Base-by-base conservation (phyloP, 331 rosid genomes). In the Quercus phellos region DNA sequence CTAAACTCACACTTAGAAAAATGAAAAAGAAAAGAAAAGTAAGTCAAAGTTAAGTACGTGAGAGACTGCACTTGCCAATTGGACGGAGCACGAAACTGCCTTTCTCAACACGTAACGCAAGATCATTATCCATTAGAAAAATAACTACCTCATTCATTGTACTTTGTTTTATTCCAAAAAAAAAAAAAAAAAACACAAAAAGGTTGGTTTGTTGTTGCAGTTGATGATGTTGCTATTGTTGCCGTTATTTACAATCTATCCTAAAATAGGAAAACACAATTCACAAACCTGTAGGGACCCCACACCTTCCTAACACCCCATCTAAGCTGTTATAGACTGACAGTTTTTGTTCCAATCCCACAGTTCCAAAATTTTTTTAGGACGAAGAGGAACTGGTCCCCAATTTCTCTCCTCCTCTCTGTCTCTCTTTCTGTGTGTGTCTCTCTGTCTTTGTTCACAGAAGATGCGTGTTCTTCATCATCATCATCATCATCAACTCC, bases 301-400 rank as follows among this genome's bases (percentile, higher is more conserved):
- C 53, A 46, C 53, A 77, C 79, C 72, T 58, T 55, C 79, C 70
- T 4, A 38, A 50, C 61, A 74, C 82, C 73, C 74, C 10, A 60
- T 80, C 82, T 51, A 29, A 59, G 76, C 54, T 78, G 81, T 73
- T 72, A 67, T 70, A 74, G 51, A 38, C 46, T 38, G 2, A 38
- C 1, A 38, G 46, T 38, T 46, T 38, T 72, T 16, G 34, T 55
- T 76, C 59, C 74, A 29, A 63, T 51, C 30, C 51, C 55, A 55
- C 67, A 63, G 61, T 74, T 74, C 74, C 46, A 76, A 55, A 7
- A 1, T 5, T 76, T 79, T 43, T 83, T 73, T 61, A n/a, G 50
- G 64, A 81, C 77, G 82, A 81, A 74, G 72, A 79, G 81, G 81
- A 81, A 74, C 79, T 79, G 86, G 82, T 70, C 78, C 74, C 73